phyloP scores from a whole-genome alignment of 306 rosid species.

The Casuarina equisetifolia region DNA sequence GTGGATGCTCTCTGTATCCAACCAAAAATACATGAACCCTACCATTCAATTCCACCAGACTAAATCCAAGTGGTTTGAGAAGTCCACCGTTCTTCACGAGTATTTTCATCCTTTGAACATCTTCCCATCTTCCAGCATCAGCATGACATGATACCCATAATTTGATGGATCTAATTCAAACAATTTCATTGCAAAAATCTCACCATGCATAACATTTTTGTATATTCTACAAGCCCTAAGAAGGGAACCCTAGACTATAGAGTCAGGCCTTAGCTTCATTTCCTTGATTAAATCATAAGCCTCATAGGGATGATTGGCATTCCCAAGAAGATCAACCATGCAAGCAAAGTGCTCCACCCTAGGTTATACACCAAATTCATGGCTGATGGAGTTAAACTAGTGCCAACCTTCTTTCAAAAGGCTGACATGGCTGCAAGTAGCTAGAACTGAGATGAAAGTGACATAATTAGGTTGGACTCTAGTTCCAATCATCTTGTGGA shows the following conservation, averaged over 20 bases:
- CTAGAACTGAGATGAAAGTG: slow-evolving; percentile 66
- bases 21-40: slow-evolving; percentile 65
- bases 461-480: slow-evolving; percentile 62
- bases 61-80: slow-evolving; percentile 75
- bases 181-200: slow-evolving; percentile 59
- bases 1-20: slow-evolving; percentile 79
- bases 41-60: slow-evolving; percentile 76
- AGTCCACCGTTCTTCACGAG: slow-evolving; percentile 60
- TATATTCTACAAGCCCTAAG: slow-evolving; percentile 75
- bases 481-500: slow-evolving; percentile 53
- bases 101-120: slow-evolving; percentile 67
- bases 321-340: slow-evolving; percentile 77
- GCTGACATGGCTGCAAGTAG: slow-evolving; percentile 83
- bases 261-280: slow-evolving; percentile 68
- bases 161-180: slow-evolving; percentile 74
- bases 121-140: slow-evolving; percentile 75
- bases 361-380: slow-evolving; percentile 56
- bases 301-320: slow-evolving; percentile 56
- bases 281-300: slow-evolving; percentile 70
- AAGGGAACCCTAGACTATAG: slow-evolving; percentile 78
- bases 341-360: slow-evolving; percentile 75
- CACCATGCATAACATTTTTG: slow-evolving; percentile 67
- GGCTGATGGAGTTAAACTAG: slow-evolving; percentile 66
- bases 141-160: slow-evolving; percentile 79
- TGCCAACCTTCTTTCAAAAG: slow-evolving; percentile 70